A percentile compares a stretch with the other conserved stretches of the same genome.
phyloP scores from a whole-genome alignment of 23 red algal genomes.

The Gracilaria caudata region DNA sequence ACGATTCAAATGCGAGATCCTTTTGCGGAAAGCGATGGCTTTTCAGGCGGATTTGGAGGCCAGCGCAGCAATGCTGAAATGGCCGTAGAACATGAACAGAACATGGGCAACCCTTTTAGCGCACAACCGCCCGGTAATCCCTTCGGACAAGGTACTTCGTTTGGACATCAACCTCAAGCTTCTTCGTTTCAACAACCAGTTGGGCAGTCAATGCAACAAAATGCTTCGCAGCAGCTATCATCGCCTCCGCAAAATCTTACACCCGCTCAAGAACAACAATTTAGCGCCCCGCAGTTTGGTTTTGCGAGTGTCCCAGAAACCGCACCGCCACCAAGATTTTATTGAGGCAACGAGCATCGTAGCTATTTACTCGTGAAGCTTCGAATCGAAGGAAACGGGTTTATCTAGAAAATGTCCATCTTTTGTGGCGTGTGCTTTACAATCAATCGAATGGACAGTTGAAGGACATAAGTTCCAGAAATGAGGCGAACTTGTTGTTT shows the following conservation, averaged over 20 bases:
- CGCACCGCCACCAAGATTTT: conserved; percentile 57
- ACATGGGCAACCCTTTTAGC: not conserved
- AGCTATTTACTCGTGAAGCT: not conserved
- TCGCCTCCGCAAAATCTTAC: conserved; percentile 10
- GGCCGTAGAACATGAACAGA: conserved; percentile 11
- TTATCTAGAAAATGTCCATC: not conserved
- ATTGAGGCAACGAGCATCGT: conserved; percentile 9
- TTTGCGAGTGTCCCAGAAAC: conserved; percentile 68
- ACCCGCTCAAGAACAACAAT: conserved; percentile 50
- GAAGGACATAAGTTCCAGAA: not conserved
- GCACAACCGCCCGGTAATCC: conserved; percentile 22
- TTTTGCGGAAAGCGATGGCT: conserved; percentile 24
- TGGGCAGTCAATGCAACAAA: not conserved
- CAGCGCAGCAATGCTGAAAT: not conserved
- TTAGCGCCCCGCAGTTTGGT: conserved; percentile 49
- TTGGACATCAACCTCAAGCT: conserved; percentile 26
- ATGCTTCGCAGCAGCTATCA: not conserved
- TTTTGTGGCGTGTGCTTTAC: not conserved
- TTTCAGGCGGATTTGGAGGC: not conserved
- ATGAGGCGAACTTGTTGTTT: not conserved
- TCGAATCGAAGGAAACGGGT: not conserved
- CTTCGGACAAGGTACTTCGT: conserved; percentile 13
- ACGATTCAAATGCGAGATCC: conserved; percentile 44
- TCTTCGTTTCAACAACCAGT: conserved; percentile 1
- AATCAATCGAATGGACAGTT: not conserved